Base-by-base conservation (phyloP, 768 basidiomycete genomes). In the Calocybe gangraenosa region DNA sequence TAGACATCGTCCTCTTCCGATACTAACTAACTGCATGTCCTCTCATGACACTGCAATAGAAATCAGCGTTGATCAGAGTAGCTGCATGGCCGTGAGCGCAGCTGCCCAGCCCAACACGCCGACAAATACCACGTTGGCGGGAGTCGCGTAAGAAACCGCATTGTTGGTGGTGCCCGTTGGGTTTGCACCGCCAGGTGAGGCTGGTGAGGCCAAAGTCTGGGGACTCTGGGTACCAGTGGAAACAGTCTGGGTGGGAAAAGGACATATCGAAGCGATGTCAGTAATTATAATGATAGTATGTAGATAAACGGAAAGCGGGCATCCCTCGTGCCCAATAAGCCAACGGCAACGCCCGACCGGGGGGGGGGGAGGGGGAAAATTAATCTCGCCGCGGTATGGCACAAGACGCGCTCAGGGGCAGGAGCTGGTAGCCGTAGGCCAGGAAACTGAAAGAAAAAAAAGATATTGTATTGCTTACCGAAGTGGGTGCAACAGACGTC, bases 401-500 rank as follows among this genome's bases (percentile, higher is more conserved):
- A n/a, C n/a, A n/a, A n/a, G n/a, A n/a, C n/a, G n/a, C n/a, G n/a
- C n/a, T n/a, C n/a, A n/a, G n/a, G n/a, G n/a, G n/a, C n/a, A n/a
- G n/a, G n/a, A n/a, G n/a, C n/a, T n/a, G n/a, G n/a, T n/a, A n/a
- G n/a, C n/a, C n/a, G n/a, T n/a, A n/a, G n/a, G n/a, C n/a, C n/a
- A n/a, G n/a, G n/a, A n/a, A n/a, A n/a, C n/a, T n/a, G n/a, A n/a
- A n/a, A n/a, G n/a, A n/a, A n/a, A n/a, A n/a, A n/a, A n/a, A n/a
- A n/a, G n/a, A n/a, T n/a, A n/a, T n/a, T n/a, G n/a, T n/a, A n/a
- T n/a, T n/a, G 33, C 49, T 42, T 37, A 47, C 42, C 28, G 49
- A 49, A 11, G 60, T 53, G 51, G 60, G 34, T 45, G 18, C 57
- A 52, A 38, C 42, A 18, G 56, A 44, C 2, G 57, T 33, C 15